Evolutionary conservation across 257 asterid species (phyloP).

Genomic region (Capsicum chinense): DNA sequence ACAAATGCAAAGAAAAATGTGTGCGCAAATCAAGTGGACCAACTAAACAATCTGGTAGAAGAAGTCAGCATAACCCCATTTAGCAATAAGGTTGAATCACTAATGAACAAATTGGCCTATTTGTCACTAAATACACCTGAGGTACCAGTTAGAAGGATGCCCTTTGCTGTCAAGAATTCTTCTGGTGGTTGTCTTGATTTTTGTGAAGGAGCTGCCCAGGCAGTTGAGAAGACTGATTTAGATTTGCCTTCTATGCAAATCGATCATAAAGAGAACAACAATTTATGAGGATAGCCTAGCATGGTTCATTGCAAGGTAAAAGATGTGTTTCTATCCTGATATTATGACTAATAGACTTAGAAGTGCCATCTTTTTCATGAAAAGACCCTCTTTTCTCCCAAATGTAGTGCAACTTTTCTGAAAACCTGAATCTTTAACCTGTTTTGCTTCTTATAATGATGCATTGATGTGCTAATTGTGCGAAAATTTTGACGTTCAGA

Average conservation of each 20-base stretch:
- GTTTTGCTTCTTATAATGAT: not conserved
- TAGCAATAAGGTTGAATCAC: conserved; percentile 36
- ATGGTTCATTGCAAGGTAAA: conserved; percentile 14
- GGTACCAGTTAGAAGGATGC: conserved; percentile 42
- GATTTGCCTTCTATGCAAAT: conserved; percentile 38
- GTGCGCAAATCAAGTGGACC: conserved; percentile 32
- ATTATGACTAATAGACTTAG: not conserved
- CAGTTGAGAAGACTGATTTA: conserved; percentile 36
- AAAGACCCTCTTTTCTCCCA: not conserved
- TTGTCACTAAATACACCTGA: conserved; percentile 30
- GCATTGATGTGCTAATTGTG: not conserved
- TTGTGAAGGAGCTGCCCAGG: conserved; percentile 35
- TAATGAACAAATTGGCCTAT: conserved; percentile 28
- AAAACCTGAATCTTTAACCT: conserved; percentile 6
- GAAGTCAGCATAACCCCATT: conserved; percentile 30
- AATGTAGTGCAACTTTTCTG: not conserved
- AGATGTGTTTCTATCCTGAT: not conserved
- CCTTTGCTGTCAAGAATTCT: conserved; percentile 50
- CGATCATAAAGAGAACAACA: conserved; percentile 46
- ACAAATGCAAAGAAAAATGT: conserved; percentile 30
- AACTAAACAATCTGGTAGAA: not conserved
- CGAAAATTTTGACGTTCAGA: not conserved
- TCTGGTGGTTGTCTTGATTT: conserved; percentile 35
- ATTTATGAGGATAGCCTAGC: conserved; percentile 13
- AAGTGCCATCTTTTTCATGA: not conserved